Evolutionary conservation across 768 basidiomycete genomes (phyloP).

Genomic region (Kockovaella imperatae): DNA sequence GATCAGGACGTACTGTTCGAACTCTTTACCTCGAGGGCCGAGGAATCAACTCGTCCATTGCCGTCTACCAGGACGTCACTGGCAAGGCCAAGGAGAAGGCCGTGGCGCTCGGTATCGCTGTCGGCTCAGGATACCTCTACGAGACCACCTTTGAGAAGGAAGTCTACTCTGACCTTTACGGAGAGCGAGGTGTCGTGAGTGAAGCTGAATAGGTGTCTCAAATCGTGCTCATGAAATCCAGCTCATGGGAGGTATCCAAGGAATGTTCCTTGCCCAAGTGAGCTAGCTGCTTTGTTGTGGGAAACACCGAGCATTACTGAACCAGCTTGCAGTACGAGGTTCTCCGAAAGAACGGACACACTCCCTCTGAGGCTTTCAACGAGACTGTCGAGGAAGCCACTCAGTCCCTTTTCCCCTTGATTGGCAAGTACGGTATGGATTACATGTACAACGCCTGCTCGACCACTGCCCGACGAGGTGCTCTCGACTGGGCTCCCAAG

Average conservation of each 20-base stretch:
- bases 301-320: not conserved
- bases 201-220: not conserved
- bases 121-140: conserved; percentile 96
- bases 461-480: conserved; percentile 96
- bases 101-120: conserved; percentile 81
- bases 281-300: not conserved
- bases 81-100: conserved; percentile 98
- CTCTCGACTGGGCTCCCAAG: conserved; percentile 85
- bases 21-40: conserved; percentile 99
- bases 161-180: conserved; percentile 97
- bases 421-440: conserved; percentile 92
- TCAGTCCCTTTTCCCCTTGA: conserved; percentile 92
- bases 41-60: conserved; percentile 65
- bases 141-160: conserved; percentile 99
- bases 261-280: conserved; percentile 83
- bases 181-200: conserved; percentile 98
- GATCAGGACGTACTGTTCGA: conserved; percentile 96
- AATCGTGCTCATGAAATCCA: conserved; percentile 37
- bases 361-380: conserved; percentile 91
- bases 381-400: conserved; percentile 99
- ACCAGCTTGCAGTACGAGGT: conserved; percentile 55
- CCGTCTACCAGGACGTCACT: conserved; percentile 95
- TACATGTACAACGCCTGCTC: conserved; percentile 99
- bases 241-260: conserved; percentile 97
- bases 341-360: conserved; percentile 56